Conservation (phyloP, 139 green algal genomes). For the Chlamydomonas schloesseri region DNA sequence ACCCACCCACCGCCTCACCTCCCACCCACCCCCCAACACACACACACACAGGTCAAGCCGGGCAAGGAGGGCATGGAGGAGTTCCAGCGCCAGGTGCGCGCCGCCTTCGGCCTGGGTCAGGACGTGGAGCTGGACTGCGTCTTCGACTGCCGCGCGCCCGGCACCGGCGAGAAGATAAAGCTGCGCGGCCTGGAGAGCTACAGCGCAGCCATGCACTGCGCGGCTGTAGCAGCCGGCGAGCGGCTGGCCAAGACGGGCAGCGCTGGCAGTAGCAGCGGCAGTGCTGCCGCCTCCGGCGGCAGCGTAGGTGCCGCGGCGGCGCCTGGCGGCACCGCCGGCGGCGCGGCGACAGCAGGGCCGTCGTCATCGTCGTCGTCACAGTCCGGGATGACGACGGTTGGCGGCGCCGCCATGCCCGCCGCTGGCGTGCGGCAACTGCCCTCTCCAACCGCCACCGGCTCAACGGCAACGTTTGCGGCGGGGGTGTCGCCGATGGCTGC, state of each 20-base stretch:
- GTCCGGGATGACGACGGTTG: no score
- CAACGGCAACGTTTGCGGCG: no score
- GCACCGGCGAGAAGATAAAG: constrained; percentile 42
- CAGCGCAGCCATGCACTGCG: constrained; percentile 38
- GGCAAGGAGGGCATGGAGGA: constrained; percentile 47
- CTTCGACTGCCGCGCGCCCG: constrained; percentile 37
- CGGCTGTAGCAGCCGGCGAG: constrained; percentile 31
- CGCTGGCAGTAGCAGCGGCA: background rate
- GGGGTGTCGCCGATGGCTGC: no score
- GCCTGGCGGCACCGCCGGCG: background rate
- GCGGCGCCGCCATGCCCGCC: no score
- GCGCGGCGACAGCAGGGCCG: background rate
- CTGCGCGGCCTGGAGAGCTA: constrained; percentile 39
- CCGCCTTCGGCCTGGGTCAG: constrained; percentile 50
- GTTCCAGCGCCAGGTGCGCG: constrained; percentile 52
- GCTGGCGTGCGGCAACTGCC: no score
- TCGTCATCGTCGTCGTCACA: background rate
- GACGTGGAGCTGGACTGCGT: constrained; percentile 58
- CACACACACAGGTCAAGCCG: constrained; percentile 54
- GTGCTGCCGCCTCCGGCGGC: background rate
- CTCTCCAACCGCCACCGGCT: no score
- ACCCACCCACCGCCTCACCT: no score
- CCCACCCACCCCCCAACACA: no score
- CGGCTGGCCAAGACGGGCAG: constrained; percentile 26
- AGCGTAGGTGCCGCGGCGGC: background rate